A percentile compares a stretch with the other conserved stretches of the same genome.
phyloP scores from a whole-genome alignment of 441 rosid genomes.

The Theobroma grandiflorum region DNA sequence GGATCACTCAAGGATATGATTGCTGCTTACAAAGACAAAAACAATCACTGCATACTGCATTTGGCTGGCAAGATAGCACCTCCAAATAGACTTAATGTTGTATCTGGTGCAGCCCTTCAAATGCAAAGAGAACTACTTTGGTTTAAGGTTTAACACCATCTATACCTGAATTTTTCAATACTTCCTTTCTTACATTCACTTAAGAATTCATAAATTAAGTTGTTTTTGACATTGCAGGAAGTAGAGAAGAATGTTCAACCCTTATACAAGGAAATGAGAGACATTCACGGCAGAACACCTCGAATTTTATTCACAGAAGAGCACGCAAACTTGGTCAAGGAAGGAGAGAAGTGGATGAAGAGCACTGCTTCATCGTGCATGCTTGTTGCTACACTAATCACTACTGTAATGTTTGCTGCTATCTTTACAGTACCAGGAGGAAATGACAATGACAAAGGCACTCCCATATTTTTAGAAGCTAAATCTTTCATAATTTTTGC shows the following conservation, averaged over 20 bases:
- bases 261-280: constrained; percentile 37
- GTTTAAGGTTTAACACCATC: constrained; percentile 42
- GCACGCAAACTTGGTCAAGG: constrained; percentile 38
- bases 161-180: neutral
- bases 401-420: constrained; percentile 51
- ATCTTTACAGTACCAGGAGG: constrained; percentile 57
- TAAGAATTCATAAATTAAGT: neutral
- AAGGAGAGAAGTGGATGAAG: constrained; percentile 66
- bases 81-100: constrained; percentile 27
- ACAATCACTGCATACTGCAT: constrained; percentile 38
- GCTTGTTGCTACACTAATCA: constrained; percentile 52
- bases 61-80: constrained; percentile 41
- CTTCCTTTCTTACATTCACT: neutral
- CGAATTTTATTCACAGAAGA: constrained; percentile 39
- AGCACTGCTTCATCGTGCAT: constrained; percentile 50
- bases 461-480: constrained; percentile 34
- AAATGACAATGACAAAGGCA: constrained; percentile 37
- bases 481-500: constrained; percentile 42
- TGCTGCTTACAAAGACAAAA: constrained; percentile 27
- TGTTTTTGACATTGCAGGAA: constrained; percentile 38
- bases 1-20: constrained; percentile 41
- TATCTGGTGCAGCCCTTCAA: constrained; percentile 54
- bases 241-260: constrained; percentile 53
- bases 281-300: constrained; percentile 40
- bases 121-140: constrained; percentile 47